Evolutionary conservation across 2,329 filamentous ascomycete genomes (phyloP).

Genomic region (Aspergillus neotritici): DNA sequence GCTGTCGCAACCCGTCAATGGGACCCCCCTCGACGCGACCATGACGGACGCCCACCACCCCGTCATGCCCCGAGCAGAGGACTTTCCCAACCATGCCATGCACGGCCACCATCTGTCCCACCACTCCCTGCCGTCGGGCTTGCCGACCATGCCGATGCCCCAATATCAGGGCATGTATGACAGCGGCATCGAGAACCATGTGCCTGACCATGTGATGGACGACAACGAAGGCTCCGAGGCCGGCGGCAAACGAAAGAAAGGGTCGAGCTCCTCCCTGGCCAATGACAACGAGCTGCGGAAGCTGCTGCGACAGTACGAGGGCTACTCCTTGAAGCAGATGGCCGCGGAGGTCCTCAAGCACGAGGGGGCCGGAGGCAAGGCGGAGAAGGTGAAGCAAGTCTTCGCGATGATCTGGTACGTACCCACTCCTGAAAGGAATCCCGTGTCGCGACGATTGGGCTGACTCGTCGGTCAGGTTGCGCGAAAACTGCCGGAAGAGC

Average conservation of each 20-base stretch:
- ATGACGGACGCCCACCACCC: constrained; percentile 34
- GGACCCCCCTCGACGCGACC: constrained; percentile 32
- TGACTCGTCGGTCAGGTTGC: constrained; percentile 34
- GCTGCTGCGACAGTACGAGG: constrained; percentile 43
- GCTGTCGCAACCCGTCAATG: constrained; percentile 34
- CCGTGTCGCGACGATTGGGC: neutral
- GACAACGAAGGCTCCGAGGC: constrained; percentile 42
- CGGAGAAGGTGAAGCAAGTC: constrained; percentile 49
- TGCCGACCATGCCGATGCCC: constrained; percentile 28
- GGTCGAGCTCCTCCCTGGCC: constrained; percentile 43
- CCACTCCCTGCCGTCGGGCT: constrained; percentile 32
- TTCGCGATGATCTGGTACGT: constrained; percentile 49
- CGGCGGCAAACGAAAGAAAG: constrained; percentile 42
- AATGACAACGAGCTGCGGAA: constrained; percentile 47
- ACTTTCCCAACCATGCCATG: constrained; percentile 32
- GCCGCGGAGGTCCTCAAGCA: constrained; percentile 46
- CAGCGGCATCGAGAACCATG: constrained; percentile 38
- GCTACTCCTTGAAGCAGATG: constrained; percentile 43
- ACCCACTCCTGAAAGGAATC: neutral
- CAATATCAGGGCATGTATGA: constrained; percentile 40
- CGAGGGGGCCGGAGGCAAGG: constrained; percentile 45
- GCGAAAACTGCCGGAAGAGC: constrained; percentile 44
- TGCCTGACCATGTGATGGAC: constrained; percentile 36
- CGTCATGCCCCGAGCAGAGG: constrained; percentile 33
- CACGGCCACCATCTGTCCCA: constrained; percentile 31